These are phyloP conservation scores for Leptomonas seymouri DNA, from an alignment of 208 protist species.

Conservation along the genomic window DNA sequence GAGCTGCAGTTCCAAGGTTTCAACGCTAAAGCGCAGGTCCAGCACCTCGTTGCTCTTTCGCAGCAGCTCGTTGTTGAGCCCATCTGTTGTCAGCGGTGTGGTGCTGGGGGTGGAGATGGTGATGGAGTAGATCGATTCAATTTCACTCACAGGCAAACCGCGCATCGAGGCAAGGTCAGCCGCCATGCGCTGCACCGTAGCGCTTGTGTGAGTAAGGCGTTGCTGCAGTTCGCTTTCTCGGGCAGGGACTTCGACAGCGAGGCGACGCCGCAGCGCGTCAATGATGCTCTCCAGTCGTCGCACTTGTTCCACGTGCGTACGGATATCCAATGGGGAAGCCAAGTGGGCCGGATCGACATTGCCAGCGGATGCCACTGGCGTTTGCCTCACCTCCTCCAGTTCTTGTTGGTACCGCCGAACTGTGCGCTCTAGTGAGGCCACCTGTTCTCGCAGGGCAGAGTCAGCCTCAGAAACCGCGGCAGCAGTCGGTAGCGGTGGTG, in stretches of 20 bases:
- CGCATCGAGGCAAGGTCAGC: constrained; percentile 48
- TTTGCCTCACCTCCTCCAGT: constrained; percentile 33
- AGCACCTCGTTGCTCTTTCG: constrained; percentile 64
- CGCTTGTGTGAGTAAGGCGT: constrained; percentile 27
- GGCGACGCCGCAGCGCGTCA: constrained; percentile 61
- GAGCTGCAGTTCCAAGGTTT: constrained; percentile 66
- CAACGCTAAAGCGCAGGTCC: constrained; percentile 73
- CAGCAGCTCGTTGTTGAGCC: constrained; percentile 42
- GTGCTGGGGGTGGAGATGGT: constrained; percentile 1
- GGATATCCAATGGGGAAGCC: constrained; percentile 27
- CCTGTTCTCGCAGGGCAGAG: constrained; percentile 35
- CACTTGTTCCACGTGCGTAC: constrained; percentile 47
- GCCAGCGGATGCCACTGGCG: not conserved
- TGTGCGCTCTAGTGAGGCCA: constrained; percentile 41
- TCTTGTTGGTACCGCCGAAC: constrained; percentile 41
- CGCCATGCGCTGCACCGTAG: constrained; percentile 41
- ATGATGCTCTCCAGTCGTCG: constrained; percentile 60
- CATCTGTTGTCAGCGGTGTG: constrained; percentile 31
- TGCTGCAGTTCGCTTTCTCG: constrained; percentile 47
- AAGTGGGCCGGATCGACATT: constrained; percentile 19
- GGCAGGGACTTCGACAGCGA: constrained; percentile 51
- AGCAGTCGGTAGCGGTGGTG: not conserved
- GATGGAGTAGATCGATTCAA: constrained; percentile 34
- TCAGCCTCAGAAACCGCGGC: constrained; percentile 8
- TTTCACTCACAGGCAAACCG: constrained; percentile 22